Evolutionary conservation across 2,329 filamentous ascomycete species (phyloP).

Genomic region (Nemania sp.): DNA sequence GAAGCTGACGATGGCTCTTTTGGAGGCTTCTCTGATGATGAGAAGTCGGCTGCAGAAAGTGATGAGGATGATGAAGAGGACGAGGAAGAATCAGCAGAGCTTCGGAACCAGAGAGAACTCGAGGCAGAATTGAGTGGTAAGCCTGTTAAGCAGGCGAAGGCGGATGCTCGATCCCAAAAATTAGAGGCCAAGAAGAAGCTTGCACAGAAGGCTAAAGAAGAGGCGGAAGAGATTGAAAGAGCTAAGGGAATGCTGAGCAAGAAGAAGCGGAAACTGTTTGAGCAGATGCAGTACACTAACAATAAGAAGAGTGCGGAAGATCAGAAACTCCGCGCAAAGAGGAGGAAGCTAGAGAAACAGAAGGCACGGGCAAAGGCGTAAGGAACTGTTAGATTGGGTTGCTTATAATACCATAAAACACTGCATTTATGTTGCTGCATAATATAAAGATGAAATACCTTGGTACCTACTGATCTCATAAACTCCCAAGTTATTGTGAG

Average conservation of each 20-base stretch:
- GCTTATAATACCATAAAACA: conserved; percentile 35
- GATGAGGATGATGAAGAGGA: conserved; percentile 60
- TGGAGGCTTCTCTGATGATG: conserved; percentile 64
- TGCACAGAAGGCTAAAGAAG: conserved; percentile 76
- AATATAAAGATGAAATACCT: conserved; percentile 10
- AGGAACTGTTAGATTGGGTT: conserved; percentile 26
- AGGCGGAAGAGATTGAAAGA: conserved; percentile 89
- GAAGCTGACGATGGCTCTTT: conserved; percentile 60
- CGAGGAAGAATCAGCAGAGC: conserved; percentile 70
- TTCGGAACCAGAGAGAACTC: conserved; percentile 86
- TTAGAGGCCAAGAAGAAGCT: conserved; percentile 77
- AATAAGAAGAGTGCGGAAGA: conserved; percentile 93
- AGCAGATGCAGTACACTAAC: conserved; percentile 97
- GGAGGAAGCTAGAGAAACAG: conserved; percentile 83
- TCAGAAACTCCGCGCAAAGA: conserved; percentile 87
- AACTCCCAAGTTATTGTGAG: neutral
- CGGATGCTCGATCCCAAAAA: conserved; percentile 71
- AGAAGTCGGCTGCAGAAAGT: conserved; percentile 56
- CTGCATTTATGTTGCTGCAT: neutral
- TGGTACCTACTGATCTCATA: neutral
- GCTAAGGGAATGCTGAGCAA: conserved; percentile 98
- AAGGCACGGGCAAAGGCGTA: conserved; percentile 53
- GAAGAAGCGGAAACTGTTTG: conserved; percentile 96
- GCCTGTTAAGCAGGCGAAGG: conserved; percentile 62
- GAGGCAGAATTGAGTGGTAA: conserved; percentile 89